phyloP scores from a whole-genome alignment of 2,329 filamentous ascomycete species.

The Fusarium phyllophilum region DNA sequence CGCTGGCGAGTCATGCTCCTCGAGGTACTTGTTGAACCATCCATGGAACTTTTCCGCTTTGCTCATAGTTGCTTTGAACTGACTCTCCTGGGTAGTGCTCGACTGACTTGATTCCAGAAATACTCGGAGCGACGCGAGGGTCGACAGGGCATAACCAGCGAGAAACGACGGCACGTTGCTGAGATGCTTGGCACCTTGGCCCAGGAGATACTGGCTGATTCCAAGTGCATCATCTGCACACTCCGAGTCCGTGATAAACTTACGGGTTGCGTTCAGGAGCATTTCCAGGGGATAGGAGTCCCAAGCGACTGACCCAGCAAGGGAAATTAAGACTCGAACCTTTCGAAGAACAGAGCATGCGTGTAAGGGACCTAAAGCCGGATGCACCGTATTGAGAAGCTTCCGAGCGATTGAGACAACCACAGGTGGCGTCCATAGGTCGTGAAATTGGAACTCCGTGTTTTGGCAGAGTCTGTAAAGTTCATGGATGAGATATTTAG shows the following conservation, averaged over 20 bases:
- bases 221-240: slow-evolving; percentile 93
- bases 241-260: slow-evolving; percentile 82
- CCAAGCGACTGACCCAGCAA: slow-evolving; percentile 79
- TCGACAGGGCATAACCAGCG: slow-evolving; percentile 81
- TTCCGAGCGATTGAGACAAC: slow-evolving; percentile 79
- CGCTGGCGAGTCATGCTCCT: slow-evolving; percentile 65
- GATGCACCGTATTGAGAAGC: slow-evolving; percentile 82
- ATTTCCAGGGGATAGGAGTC: slow-evolving; percentile 89
- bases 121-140: slow-evolving; percentile 79
- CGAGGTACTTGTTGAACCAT: slow-evolving; percentile 80
- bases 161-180: slow-evolving; percentile 76
- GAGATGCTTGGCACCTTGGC: slow-evolving; percentile 73
- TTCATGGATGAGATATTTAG: slow-evolving; percentile 79
- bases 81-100: slow-evolving; percentile 85
- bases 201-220: slow-evolving; percentile 84
- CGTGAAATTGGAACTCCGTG: slow-evolving; percentile 69
- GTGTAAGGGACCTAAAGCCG: slow-evolving; percentile 85
- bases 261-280: slow-evolving; percentile 82
- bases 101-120: slow-evolving; percentile 80
- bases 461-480: slow-evolving; percentile 81
- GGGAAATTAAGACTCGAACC: slow-evolving; percentile 80
- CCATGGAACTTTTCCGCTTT: slow-evolving; percentile 79
- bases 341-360: slow-evolving; percentile 89
- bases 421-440: slow-evolving; percentile 80
- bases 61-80: slow-evolving; percentile 79